These are phyloP conservation scores for Osmanthus fragrans DNA, from an alignment of 257 asterid species.

Conservation along the genomic window DNA sequence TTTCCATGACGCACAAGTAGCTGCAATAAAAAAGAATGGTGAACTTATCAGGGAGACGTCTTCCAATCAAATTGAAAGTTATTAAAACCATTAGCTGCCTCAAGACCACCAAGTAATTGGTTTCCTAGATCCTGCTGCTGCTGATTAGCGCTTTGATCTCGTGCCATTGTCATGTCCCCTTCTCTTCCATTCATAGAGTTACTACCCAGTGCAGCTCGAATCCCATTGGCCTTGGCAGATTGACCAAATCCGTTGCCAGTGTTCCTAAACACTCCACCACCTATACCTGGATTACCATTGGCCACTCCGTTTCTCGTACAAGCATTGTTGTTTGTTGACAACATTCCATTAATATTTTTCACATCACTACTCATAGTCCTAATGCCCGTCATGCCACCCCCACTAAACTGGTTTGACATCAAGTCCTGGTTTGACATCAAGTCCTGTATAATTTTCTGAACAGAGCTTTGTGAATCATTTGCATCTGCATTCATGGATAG, in stretches of 20 bases:
- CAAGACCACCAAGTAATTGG: slow-evolving; percentile 69
- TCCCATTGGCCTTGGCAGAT: slow-evolving; percentile 68
- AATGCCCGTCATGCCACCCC: slow-evolving; percentile 53
- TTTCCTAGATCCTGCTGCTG: slow-evolving; percentile 50
- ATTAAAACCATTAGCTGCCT: slow-evolving; percentile 75
- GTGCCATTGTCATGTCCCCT: slow-evolving; percentile 38
- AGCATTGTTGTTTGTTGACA: slow-evolving; percentile 39
- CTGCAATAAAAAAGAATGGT: slow-evolving; percentile 22
- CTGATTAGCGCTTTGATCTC: slow-evolving; percentile 41
- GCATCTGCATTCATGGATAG: slow-evolving; percentile 63
- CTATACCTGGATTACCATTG: slow-evolving; percentile 45
- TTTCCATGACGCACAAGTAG: slow-evolving; percentile 40
- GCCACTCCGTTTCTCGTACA: slow-evolving; percentile 54
- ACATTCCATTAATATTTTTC: slow-evolving; percentile 56
- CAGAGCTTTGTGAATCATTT: slow-evolving; percentile 84
- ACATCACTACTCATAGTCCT: slow-evolving; percentile 50
- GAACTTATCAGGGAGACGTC: slow-evolving; percentile 54
- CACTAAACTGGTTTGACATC: slow-evolving; percentile 77
- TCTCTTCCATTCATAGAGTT: slow-evolving; percentile 62
- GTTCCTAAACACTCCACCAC: slow-evolving; percentile 57
- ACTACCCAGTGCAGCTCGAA: slow-evolving; percentile 62
- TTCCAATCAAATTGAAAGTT: slow-evolving; percentile 93
- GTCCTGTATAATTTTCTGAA: slow-evolving; percentile 78
- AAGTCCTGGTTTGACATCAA: slow-evolving; percentile 83
- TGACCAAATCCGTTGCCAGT: slow-evolving; percentile 54